A percentile compares a stretch with the other conserved stretches of the same genome.
phyloP scores from a whole-genome alignment of 805 yeast species.

The Myxozyma melibiosi region DNA sequence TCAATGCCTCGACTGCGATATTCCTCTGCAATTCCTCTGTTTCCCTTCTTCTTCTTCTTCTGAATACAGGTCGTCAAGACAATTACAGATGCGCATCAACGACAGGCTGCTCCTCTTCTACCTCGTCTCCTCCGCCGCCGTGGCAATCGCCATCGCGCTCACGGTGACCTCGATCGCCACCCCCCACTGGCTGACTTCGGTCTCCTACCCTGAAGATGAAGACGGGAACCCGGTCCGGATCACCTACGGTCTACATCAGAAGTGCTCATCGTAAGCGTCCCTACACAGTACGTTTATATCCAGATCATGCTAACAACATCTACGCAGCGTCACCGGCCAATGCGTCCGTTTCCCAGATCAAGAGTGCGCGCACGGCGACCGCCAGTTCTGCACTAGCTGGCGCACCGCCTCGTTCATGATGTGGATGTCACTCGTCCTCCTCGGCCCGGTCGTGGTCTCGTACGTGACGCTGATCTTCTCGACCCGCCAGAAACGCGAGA shows the following conservation, averaged over 20 bases:
- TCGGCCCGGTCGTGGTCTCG: conserved; percentile 21
- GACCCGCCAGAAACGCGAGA: conserved; percentile 23
- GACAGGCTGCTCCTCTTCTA: conserved; percentile 24
- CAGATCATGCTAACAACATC: neutral
- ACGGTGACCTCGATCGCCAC: conserved; percentile 21
- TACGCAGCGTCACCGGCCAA: conserved; percentile 12
- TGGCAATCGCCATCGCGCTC: conserved; percentile 14
- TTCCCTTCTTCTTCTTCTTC: too few relatives aligned
- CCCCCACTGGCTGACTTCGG: conserved; percentile 27
- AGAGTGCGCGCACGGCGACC: conserved; percentile 22
- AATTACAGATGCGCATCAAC: conserved; percentile 10
- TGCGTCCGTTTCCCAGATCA: conserved; percentile 24
- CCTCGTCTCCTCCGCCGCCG: conserved; percentile 13
- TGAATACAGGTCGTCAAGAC: too few relatives aligned
- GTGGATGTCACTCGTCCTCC: conserved; percentile 27
- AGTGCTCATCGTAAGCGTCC: conserved; percentile 27
- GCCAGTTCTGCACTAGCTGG: conserved; percentile 30
- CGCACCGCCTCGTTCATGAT: conserved; percentile 28
- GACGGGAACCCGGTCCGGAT: conserved; percentile 10
- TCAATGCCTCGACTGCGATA: too few relatives aligned
- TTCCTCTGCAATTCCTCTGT: too few relatives aligned
- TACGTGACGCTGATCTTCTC: conserved; percentile 18
- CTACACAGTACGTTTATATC: neutral
- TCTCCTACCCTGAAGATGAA: conserved; percentile 18
- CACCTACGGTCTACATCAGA: conserved; percentile 26